Conservation (phyloP, 768 basidiomycete species). For the Hortiboletus flavorubellus region DNA sequence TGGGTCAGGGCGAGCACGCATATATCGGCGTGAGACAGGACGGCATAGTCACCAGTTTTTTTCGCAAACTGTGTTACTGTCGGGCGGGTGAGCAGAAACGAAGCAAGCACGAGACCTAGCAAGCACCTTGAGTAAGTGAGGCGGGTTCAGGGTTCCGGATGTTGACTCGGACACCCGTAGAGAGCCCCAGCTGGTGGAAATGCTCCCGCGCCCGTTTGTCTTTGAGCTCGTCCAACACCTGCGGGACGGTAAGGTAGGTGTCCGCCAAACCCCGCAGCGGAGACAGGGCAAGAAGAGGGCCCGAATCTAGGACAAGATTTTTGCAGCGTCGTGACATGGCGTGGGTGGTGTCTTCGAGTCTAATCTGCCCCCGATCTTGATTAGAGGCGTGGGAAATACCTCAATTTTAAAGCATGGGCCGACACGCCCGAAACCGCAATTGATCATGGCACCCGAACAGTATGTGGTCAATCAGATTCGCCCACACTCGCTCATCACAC, state of each 20-base stretch:
- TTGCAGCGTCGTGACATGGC: constrained; percentile 52
- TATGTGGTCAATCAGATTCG: constrained; percentile 23
- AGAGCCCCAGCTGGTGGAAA: constrained; percentile 72
- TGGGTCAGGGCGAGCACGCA: constrained; percentile 88
- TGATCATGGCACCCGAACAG: constrained; percentile 44
- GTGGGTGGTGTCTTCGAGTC: background rate
- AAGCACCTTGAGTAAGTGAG: constrained; percentile 62
- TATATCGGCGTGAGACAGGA: constrained; percentile 87
- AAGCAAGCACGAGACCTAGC: background rate
- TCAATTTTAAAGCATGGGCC: background rate
- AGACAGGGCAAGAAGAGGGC: constrained; percentile 84
- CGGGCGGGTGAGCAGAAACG: constrained; percentile 14
- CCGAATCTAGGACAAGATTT: constrained; percentile 89
- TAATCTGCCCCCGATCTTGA: background rate
- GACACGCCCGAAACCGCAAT: background rate
- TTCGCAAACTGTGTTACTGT: constrained; percentile 89
- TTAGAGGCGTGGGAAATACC: constrained; percentile 9
- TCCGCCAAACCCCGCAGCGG: constrained; percentile 88
- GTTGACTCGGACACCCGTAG: constrained; percentile 71
- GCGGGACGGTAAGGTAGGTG: constrained; percentile 83
- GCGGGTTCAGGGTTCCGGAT: constrained; percentile 67
- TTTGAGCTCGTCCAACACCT: constrained; percentile 86
- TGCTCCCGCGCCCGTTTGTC: constrained; percentile 87
- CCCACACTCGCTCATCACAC: constrained; percentile 6
- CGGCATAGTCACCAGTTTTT: constrained; percentile 94